phyloP scores from a whole-genome alignment of 805 yeast species.

The Lipomyces yamadae region DNA sequence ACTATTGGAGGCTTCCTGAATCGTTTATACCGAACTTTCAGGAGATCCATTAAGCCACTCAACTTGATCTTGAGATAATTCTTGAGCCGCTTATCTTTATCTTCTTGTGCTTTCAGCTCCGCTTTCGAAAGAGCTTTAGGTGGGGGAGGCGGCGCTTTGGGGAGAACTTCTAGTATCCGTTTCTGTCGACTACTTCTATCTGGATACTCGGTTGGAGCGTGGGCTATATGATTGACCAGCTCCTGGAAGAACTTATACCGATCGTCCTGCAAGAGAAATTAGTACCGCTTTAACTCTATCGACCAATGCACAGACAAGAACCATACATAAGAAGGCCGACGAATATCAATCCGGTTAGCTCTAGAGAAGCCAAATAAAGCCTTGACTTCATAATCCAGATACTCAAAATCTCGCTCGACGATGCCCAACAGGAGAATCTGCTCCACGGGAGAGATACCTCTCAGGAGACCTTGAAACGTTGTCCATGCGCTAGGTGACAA shows the following conservation, averaged over 20 bases:
- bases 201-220: conserved; percentile 74
- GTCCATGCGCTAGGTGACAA: conserved; percentile 72
- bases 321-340: conserved; percentile 47
- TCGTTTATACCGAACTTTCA: conserved; percentile 83
- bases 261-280: conserved; percentile 45
- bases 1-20: conserved; percentile 88
- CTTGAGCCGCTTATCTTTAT: conserved; percentile 78
- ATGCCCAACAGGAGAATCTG: conserved; percentile 74
- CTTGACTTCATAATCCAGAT: conserved; percentile 55
- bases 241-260: conserved; percentile 61
- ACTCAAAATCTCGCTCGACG: conserved; percentile 53
- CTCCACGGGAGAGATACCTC: conserved; percentile 72
- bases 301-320: background rate
- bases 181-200: conserved; percentile 59
- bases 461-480: conserved; percentile 69
- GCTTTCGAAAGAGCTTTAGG: conserved; percentile 50
- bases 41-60: conserved; percentile 85
- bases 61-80: conserved; percentile 83
- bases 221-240: conserved; percentile 58
- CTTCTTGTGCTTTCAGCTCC: conserved; percentile 55
- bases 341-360: conserved; percentile 54
- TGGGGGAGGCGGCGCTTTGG: conserved; percentile 47
- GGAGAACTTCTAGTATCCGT: conserved; percentile 49
- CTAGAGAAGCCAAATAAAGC: conserved; percentile 62
- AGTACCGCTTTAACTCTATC: background rate